Percentiles rank a stretch among this genome's conserved stretches.
Evolutionary conservation across 352 stramenopile species (phyloP).

Genomic region (Saprolegnia parasitica): DNA sequence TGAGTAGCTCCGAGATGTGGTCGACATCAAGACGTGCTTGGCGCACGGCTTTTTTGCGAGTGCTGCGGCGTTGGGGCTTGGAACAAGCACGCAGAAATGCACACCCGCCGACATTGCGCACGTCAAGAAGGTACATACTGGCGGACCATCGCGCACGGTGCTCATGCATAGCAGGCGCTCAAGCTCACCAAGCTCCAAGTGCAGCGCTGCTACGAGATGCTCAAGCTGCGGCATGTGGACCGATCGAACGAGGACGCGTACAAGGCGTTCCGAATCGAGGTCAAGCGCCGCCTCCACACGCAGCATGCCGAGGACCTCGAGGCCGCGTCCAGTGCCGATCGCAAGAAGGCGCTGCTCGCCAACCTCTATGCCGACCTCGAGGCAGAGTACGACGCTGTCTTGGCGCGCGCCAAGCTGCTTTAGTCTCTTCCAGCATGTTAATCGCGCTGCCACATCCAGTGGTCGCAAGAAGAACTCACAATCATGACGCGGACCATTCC

Average conservation of each 20-base stretch:
- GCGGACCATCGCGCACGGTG: neutral
- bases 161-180: constrained; percentile 37
- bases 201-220: constrained; percentile 71
- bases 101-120: constrained; percentile 47
- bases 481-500: no score
- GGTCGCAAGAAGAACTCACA: no score
- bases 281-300: constrained; percentile 77
- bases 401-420: neutral
- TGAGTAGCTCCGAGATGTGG: constrained; percentile 49
- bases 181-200: constrained; percentile 78
- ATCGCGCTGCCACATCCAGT: no score
- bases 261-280: constrained; percentile 71
- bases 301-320: constrained; percentile 67
- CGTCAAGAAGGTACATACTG: constrained; percentile 48
- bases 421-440: no score
- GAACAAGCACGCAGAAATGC: constrained; percentile 39
- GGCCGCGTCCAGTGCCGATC: constrained; percentile 57
- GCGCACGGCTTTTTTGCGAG: constrained; percentile 22
- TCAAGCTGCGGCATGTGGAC: constrained; percentile 61
- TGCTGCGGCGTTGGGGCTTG: constrained; percentile 18
- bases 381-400: constrained; percentile 10
- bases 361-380: constrained; percentile 8
- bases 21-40: constrained; percentile 28
- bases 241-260: constrained; percentile 41
- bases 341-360: constrained; percentile 70